Conservation (phyloP, 345 rosid species). For the Acer campestre region DNA sequence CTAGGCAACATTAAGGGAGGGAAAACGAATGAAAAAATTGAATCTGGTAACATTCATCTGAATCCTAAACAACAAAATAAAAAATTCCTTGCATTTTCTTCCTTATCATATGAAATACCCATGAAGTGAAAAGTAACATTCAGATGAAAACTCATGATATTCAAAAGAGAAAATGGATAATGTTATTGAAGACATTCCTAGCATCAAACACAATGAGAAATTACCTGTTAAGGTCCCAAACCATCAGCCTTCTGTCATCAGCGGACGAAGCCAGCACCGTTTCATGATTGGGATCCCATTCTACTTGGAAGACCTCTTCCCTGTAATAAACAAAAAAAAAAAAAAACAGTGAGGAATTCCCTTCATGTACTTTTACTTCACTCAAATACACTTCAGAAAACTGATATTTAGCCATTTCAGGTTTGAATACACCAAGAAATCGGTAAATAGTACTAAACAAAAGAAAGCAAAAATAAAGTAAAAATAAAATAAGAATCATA, state of each 20-base stretch:
- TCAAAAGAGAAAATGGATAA: neutral
- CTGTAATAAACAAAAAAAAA: constrained; percentile 36
- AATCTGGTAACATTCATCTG: no score
- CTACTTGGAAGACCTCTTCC: constrained; percentile 94
- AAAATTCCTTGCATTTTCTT: no score
- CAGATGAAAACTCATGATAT: neutral
- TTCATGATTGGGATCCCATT: constrained; percentile 97
- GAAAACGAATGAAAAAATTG: no score
- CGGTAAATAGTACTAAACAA: neutral
- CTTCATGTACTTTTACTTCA: neutral
- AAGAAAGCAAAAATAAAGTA: neutral
- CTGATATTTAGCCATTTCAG: neutral
- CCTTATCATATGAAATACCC: neutral
- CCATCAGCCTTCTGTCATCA: constrained; percentile 86
- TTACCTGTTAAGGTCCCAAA: constrained; percentile 96
- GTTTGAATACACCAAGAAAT: neutral
- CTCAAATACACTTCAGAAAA: neutral
- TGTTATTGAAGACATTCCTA: neutral
- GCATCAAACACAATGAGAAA: constrained; percentile 1
- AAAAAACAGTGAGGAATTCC: constrained; percentile 12
- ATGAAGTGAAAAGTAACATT: neutral
- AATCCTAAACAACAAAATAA: no score
- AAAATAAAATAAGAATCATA: neutral
- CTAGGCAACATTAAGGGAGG: no score
- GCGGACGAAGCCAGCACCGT: constrained; percentile 91